Percentiles rank a stretch among this genome's conserved stretches.
These are phyloP conservation scores for Setaria viridis DNA, from an alignment of 202 grass and related monocot species.

Conservation along the genomic window DNA sequence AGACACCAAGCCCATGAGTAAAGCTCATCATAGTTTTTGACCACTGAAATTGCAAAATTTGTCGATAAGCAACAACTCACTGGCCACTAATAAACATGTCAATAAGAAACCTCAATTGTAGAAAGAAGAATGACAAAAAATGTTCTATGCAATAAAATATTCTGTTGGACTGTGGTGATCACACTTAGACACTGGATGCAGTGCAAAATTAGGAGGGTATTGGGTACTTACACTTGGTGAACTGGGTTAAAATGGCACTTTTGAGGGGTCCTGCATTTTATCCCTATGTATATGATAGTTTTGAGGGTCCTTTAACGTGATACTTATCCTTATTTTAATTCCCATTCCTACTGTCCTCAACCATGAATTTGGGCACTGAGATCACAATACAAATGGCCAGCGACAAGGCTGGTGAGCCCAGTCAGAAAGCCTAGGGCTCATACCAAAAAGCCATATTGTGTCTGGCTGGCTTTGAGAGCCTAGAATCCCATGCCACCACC, in stretches of 20 bases:
- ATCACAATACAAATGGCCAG: neutral
- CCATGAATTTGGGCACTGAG: neutral
- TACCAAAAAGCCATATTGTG: no score
- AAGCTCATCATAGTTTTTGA: neutral
- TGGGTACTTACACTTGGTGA: neutral
- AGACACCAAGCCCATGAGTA: slow-evolving; percentile 20
- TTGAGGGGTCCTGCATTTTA: neutral
- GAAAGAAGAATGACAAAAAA: slow-evolving; percentile 2
- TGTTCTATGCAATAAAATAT: neutral
- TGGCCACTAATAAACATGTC: neutral
- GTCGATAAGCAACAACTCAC: neutral
- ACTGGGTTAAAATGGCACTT: neutral
- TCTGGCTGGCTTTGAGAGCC: no score
- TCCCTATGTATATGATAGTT: neutral
- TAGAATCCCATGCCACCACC: no score
- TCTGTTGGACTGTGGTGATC: neutral
- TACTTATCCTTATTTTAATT: neutral
- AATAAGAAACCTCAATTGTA: neutral
- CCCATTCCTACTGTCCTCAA: neutral
- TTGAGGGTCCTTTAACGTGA: neutral
- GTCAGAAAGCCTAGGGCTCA: no score
- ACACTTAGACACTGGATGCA: neutral
- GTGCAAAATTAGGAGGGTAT: neutral
- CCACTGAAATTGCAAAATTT: slow-evolving; percentile 5
- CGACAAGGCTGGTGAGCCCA: neutral